phyloP scores from a whole-genome alignment of 768 basidiomycete genomes.

The Termitomyces sp. region DNA sequence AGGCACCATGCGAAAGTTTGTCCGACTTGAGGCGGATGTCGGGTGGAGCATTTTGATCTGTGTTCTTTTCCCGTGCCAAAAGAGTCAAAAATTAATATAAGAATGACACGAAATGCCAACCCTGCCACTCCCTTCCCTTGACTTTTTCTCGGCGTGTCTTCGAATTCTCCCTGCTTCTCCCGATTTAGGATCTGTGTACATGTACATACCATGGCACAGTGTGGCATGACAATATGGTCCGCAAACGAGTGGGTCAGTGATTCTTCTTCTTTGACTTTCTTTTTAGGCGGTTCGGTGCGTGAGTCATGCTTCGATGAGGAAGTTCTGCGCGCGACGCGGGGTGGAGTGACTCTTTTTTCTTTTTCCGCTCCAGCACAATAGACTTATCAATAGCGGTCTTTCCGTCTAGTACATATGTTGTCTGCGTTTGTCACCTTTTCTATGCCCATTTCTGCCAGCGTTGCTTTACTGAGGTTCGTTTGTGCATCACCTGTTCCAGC shows the following conservation, averaged over 20 bases:
- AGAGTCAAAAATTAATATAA: conserved; percentile 6
- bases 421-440: not conserved
- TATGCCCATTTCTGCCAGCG: not conserved
- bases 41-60: not conserved
- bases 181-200: conserved; percentile 6
- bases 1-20: conserved; percentile 3
- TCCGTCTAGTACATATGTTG: not conserved
- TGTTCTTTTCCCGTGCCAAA: not conserved
- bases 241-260: conserved; percentile 6
- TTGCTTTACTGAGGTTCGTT: not conserved
- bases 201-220: conserved; percentile 2
- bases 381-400: not conserved
- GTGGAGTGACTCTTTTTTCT: not conserved
- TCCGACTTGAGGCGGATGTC: not conserved
- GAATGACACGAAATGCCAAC: conserved; percentile 11
- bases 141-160: conserved; percentile 1
- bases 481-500: not conserved
- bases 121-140: not conserved
- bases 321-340: not conserved
- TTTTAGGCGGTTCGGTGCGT: conserved; percentile 1
- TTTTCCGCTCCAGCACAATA: not conserved
- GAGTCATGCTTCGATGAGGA: conserved; percentile 3
- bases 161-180: conserved; percentile 3
- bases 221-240: conserved; percentile 1
- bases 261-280: conserved; percentile 6